Conservation (phyloP, 2,329 filamentous ascomycete species). For the Colletotrichum sp. region DNA sequence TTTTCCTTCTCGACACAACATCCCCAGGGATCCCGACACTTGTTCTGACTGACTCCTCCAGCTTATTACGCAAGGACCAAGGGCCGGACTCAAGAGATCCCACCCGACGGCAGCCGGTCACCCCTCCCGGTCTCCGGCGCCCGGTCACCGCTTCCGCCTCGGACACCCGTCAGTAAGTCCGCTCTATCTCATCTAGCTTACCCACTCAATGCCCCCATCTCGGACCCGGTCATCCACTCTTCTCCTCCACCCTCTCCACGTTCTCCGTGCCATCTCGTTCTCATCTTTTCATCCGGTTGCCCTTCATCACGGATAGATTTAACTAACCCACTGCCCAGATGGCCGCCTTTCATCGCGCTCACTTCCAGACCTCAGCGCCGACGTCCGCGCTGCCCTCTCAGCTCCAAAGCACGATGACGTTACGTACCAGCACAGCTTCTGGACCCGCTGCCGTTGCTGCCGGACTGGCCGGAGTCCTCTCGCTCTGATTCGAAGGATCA, state of each 20-base stretch:
- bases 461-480: neutral
- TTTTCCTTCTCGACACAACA: neutral
- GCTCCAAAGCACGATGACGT: conserved; percentile 14
- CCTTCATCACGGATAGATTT: neutral
- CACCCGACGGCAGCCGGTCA: conserved; percentile 14
- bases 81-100: conserved; percentile 19
- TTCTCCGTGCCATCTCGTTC: neutral
- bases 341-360: neutral
- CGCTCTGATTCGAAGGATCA: conserved; percentile 1
- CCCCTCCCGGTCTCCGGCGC: conserved; percentile 8
- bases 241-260: neutral
- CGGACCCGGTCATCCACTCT: neutral
- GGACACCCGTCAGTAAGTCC: conserved; percentile 12
- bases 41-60: neutral
- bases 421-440: conserved; percentile 8
- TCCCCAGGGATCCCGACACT: neutral
- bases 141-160: conserved; percentile 15
- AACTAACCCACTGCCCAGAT: neutral
- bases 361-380: conserved; percentile 16
- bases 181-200: neutral
- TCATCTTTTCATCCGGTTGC: neutral
- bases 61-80: conserved; percentile 19
- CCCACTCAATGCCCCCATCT: neutral
- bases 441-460: conserved; percentile 17
- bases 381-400: conserved; percentile 9